Evolutionary conservation across 148 eudicot genomes (phyloP).

Genomic region (Rhododendron ovatum): DNA sequence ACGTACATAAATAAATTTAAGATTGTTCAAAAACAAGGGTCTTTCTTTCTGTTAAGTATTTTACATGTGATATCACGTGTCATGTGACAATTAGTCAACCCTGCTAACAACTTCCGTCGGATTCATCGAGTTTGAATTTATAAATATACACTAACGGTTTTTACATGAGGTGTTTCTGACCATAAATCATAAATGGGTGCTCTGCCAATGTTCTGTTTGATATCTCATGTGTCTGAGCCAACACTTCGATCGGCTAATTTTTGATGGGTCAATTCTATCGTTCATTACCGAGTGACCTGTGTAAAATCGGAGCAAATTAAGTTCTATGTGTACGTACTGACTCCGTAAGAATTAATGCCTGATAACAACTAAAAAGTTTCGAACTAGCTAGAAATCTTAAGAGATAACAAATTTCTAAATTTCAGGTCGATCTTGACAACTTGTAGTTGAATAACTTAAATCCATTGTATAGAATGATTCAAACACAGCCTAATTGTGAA

Average conservation of each 20-base stretch:
- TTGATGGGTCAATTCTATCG: too few relatives aligned
- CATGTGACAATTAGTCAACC: neutral
- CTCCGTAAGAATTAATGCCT: neutral
- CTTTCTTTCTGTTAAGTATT: neutral
- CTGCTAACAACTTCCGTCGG: neutral
- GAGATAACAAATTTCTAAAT: too few relatives aligned
- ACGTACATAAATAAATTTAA: too few relatives aligned
- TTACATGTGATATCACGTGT: neutral
- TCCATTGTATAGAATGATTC: too few relatives aligned
- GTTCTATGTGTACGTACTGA: neutral
- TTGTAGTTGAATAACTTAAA: too few relatives aligned
- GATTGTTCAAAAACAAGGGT: neutral
- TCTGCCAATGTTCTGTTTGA: neutral
- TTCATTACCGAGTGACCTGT: neutral
- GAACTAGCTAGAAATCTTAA: neutral
- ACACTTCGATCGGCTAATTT: too few relatives aligned
- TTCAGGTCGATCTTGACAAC: neutral
- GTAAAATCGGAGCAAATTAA: neutral
- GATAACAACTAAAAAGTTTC: neutral
- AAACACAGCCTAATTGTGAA: too few relatives aligned
- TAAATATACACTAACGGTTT: neutral
- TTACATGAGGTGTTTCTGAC: neutral
- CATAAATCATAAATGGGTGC: neutral
- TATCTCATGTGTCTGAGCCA: neutral
- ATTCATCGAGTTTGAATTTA: neutral